These are phyloP conservation scores for Penicillium paxilli DNA, from an alignment of 495 filamentous ascomycete species.

Conservation along the genomic window DNA sequence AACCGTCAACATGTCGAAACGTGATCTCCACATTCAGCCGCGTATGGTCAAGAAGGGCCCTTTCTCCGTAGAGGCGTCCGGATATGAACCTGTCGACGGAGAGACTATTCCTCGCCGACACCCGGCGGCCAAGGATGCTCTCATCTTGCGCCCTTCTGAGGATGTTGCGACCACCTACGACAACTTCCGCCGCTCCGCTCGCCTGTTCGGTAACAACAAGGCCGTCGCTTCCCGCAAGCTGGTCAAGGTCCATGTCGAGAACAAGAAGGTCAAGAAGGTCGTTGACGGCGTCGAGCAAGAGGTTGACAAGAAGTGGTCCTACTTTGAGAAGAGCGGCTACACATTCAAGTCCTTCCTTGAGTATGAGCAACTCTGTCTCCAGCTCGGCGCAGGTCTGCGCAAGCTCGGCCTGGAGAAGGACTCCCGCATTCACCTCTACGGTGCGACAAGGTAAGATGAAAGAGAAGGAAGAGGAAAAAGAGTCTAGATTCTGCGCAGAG, in stretches of 20 bases:
- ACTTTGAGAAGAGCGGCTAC: constrained; percentile 90
- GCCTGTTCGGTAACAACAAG: constrained; percentile 86
- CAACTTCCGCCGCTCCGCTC: constrained; percentile 73
- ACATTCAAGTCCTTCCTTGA: constrained; percentile 84
- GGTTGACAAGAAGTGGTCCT: constrained; percentile 95
- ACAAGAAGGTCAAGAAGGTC: constrained; percentile 96
- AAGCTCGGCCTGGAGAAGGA: constrained; percentile 74
- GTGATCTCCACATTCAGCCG: constrained; percentile 61
- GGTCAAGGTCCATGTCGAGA: constrained; percentile 83
- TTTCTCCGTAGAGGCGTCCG: constrained; percentile 79
- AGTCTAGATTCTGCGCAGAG: not conserved
- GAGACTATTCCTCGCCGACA: constrained; percentile 90
- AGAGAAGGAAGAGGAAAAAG: too few relatives aligned
- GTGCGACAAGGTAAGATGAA: constrained; percentile 68
- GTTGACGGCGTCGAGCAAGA: constrained; percentile 86
- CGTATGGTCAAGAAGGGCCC: constrained; percentile 58
- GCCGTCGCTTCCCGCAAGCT: constrained; percentile 78
- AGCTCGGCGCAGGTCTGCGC: constrained; percentile 74
- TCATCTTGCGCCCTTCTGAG: constrained; percentile 64
- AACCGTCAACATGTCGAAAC: constrained; percentile 39
- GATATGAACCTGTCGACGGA: constrained; percentile 68
- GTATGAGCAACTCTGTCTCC: constrained; percentile 73
- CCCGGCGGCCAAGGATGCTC: constrained; percentile 66
- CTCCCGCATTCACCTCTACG: constrained; percentile 84
- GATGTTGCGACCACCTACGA: constrained; percentile 85